Evolutionary conservation across 352 stramenopile genomes (phyloP).

Genomic region (Globisporangium echinulatum): DNA sequence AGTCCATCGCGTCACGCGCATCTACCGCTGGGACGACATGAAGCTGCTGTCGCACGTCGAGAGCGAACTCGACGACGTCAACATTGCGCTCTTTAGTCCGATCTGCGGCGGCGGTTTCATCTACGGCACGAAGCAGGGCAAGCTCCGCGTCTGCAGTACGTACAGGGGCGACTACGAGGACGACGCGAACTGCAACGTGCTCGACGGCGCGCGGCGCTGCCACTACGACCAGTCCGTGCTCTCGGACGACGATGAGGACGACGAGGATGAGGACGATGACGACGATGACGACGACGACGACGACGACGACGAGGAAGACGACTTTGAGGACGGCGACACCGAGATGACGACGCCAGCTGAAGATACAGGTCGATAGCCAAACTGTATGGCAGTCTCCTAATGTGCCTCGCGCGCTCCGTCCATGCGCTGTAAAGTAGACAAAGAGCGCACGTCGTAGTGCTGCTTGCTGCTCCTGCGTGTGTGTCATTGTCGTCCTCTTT

Average conservation of each 20-base stretch:
- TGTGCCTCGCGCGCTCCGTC: background rate
- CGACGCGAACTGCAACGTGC: constrained; percentile 76
- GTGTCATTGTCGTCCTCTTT: background rate
- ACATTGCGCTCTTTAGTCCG: constrained; percentile 97
- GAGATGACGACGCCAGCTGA: constrained; percentile 13
- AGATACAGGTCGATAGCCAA: constrained; percentile 2
- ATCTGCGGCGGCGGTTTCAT: constrained; percentile 94
- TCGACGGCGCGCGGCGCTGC: constrained; percentile 51
- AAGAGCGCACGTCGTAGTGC: background rate
- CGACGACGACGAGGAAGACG: constrained; percentile 24
- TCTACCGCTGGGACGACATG: constrained; percentile 89
- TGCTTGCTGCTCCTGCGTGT: background rate
- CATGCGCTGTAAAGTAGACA: background rate
- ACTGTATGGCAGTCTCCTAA: background rate
- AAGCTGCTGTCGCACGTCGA: constrained; percentile 79
- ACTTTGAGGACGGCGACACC: constrained; percentile 5
- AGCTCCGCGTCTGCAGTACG: constrained; percentile 85
- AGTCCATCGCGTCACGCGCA: constrained; percentile 78
- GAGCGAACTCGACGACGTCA: constrained; percentile 94
- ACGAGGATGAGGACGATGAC: constrained; percentile 43
- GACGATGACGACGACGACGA: constrained; percentile 32
- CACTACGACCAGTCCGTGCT: constrained; percentile 59
- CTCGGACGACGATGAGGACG: constrained; percentile 41
- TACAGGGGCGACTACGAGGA: constrained; percentile 74
- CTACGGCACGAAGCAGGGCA: constrained; percentile 97